phyloP scores from a whole-genome alignment of 2,329 filamentous ascomycete genomes.

The Orbilia quercus region DNA sequence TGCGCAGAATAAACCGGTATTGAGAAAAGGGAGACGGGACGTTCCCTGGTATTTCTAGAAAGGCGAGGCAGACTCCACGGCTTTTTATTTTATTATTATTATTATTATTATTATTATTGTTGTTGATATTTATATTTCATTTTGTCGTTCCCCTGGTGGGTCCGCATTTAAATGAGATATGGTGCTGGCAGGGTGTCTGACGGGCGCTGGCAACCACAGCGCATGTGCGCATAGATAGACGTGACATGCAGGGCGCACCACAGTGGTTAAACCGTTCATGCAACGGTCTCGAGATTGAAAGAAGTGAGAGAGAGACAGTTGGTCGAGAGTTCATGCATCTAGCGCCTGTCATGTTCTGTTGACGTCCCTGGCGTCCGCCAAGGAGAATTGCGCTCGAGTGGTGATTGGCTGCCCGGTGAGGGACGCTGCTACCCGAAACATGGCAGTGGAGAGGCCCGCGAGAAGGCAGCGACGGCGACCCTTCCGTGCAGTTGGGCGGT shows the following conservation, averaged over 20 bases:
- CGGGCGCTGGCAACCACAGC: neutral
- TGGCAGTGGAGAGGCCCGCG: neutral
- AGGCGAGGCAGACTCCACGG: slow-evolving; percentile 21
- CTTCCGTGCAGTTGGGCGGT: neutral
- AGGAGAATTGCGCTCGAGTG: slow-evolving; percentile 26
- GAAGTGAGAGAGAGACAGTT: too few relatives aligned
- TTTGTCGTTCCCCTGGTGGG: too few relatives aligned
- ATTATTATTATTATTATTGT: too few relatives aligned
- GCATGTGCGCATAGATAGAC: too few relatives aligned
- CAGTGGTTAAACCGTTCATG: neutral
- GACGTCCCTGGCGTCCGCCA: slow-evolving; percentile 20
- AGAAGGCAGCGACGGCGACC: too few relatives aligned
- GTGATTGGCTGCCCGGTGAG: slow-evolving; percentile 10
- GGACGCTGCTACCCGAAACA: slow-evolving; percentile 19
- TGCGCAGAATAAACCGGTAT: neutral
- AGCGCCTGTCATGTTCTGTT: slow-evolving; percentile 3
- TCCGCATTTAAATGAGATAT: neutral
- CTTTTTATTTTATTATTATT: neutral
- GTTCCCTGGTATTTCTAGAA: slow-evolving; percentile 19
- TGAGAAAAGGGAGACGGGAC: neutral
- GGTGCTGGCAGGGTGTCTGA: neutral
- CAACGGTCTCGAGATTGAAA: neutral
- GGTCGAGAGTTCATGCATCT: slow-evolving; percentile 7
- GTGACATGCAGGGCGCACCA: too few relatives aligned
- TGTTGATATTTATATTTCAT: too few relatives aligned